Evolutionary conservation across 176 grass and related monocot genomes (phyloP).

Genomic region (Chloris gayana): DNA sequence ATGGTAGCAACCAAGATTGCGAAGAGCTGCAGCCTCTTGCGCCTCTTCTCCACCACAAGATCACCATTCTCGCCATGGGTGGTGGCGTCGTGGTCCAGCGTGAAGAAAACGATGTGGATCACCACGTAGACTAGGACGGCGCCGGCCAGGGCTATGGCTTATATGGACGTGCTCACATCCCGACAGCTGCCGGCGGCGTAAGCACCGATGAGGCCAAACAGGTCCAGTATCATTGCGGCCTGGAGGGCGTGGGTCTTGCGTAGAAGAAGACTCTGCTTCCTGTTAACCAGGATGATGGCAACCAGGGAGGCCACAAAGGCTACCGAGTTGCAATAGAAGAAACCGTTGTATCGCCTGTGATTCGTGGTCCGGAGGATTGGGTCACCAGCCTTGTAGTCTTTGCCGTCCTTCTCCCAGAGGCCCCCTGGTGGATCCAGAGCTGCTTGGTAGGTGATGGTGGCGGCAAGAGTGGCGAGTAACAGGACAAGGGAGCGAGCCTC

Average conservation of each 20-base stretch:
- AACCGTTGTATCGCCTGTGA: conserved; percentile 9
- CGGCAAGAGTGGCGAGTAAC: conserved; percentile 35
- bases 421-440: conserved; percentile 36
- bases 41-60: background rate
- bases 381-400: background rate
- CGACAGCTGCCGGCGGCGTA: conserved; percentile 14
- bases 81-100: background rate
- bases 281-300: conserved; percentile 37
- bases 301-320: conserved; percentile 43
- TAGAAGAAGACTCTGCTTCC: background rate
- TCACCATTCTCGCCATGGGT: too few relatives aligned
- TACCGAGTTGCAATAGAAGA: conserved; percentile 36
- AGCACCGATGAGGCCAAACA: background rate
- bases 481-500: conserved; percentile 3
- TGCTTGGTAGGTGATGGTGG: conserved; percentile 42
- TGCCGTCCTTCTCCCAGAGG: conserved; percentile 29
- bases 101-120: background rate
- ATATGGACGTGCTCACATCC: background rate
- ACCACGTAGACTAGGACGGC: conserved; percentile 17
- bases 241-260: too few relatives aligned
- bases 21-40: conserved; percentile 30
- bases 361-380: conserved; percentile 6
- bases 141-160: conserved; percentile 2
- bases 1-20: conserved; percentile 3
- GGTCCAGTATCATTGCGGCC: conserved; percentile 15